Percentiles rank a stretch among this genome's conserved stretches.
phyloP scores from a whole-genome alignment of 257 asterid genomes.

The Solanum ahanhuiri region DNA sequence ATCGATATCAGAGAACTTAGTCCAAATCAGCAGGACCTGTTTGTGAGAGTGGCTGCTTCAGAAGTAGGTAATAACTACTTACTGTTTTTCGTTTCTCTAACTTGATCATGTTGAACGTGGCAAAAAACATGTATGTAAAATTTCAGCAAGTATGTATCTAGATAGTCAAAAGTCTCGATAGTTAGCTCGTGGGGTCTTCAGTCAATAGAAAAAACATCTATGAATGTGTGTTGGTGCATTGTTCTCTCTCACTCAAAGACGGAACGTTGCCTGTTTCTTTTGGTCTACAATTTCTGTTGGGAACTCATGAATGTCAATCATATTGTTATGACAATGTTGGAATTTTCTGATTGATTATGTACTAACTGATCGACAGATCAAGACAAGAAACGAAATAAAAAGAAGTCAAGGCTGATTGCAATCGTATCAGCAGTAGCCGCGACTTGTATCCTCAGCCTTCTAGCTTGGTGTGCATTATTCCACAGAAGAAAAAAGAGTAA shows the following conservation, averaged over 20 bases:
- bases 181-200: not conserved
- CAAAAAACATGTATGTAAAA: not conserved
- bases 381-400: not conserved
- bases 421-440: not conserved
- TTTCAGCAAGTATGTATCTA: not conserved
- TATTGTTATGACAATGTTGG: not conserved
- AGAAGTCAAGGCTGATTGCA: not conserved
- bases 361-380: not conserved
- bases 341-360: not conserved
- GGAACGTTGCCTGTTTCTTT: not conserved
- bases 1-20: slow-evolving; percentile 3
- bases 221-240: not conserved
- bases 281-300: not conserved
- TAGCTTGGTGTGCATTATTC: not conserved
- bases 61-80: slow-evolving; percentile 14
- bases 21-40: slow-evolving; percentile 1
- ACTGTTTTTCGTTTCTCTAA: not conserved
- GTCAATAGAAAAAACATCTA: not conserved
- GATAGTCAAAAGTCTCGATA: not conserved
- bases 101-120: not conserved
- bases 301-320: not conserved
- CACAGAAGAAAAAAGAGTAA: not conserved
- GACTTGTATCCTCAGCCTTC: not conserved
- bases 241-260: not conserved
- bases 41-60: slow-evolving; percentile 7